phyloP scores from a whole-genome alignment of 805 yeast genomes.

The Cephaloascus fragrans region DNA sequence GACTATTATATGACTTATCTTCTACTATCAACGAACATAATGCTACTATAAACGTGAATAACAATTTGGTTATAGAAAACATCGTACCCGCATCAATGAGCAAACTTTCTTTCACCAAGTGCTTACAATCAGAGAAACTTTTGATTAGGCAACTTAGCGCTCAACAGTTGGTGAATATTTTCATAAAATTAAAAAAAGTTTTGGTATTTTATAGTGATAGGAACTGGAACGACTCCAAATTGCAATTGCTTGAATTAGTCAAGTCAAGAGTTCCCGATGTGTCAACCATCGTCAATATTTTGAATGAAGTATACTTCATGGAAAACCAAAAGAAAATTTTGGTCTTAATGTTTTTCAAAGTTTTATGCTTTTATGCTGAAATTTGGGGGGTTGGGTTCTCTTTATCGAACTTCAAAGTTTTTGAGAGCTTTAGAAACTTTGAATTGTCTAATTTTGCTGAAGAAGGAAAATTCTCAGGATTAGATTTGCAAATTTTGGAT shows the following conservation, averaged over 20 bases:
- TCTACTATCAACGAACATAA: constrained; percentile 1
- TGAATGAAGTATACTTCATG: constrained; percentile 28
- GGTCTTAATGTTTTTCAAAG: constrained; percentile 35
- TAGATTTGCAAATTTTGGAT: constrained; percentile 51
- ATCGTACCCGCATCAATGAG: constrained; percentile 60
- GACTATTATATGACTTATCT: constrained; percentile 7
- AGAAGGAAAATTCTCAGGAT: constrained; percentile 26
- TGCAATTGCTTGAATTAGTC: constrained; percentile 9
- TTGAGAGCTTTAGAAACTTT: constrained; percentile 21
- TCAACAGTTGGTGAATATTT: constrained; percentile 44
- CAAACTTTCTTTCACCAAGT: constrained; percentile 44
- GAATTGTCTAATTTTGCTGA: constrained; percentile 20
- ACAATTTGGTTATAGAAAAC: constrained; percentile 35
- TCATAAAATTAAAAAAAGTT: constrained; percentile 43
- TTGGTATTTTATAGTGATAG: constrained; percentile 6
- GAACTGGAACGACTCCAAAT: constrained; percentile 2
- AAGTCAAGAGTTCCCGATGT: constrained; percentile 40
- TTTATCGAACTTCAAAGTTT: constrained; percentile 11
- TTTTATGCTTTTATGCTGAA: constrained; percentile 28
- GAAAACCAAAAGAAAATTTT: constrained; percentile 32
- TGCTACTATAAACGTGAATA: constrained; percentile 13
- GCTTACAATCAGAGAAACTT: constrained; percentile 38
- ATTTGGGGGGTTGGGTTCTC: constrained; percentile 24
- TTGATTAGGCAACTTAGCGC: constrained; percentile 56
- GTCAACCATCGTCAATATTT: constrained; percentile 27